phyloP scores from a whole-genome alignment of 2,329 filamentous ascomycete species.

The Pezizomycotina sp. region DNA sequence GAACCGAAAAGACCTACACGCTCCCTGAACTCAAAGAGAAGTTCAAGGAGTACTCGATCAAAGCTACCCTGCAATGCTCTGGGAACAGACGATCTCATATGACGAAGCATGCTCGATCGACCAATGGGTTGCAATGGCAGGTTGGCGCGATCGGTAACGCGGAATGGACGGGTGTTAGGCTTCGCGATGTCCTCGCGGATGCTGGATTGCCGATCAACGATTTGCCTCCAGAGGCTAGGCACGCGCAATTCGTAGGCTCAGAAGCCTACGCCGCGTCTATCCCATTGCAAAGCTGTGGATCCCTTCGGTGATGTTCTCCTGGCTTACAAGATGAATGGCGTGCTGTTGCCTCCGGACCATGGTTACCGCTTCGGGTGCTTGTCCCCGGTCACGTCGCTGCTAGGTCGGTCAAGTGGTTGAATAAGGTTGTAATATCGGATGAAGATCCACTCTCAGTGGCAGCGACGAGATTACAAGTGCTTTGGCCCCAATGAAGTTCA shows the following conservation, averaged over 20 bases:
- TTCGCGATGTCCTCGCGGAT: slow-evolving; percentile 51
- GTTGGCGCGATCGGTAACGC: slow-evolving; percentile 73
- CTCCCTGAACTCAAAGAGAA: slow-evolving; percentile 55
- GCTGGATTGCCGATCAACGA: slow-evolving; percentile 49
- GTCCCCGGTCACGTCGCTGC: slow-evolving; percentile 87
- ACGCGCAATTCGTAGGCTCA: slow-evolving; percentile 73
- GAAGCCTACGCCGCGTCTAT: slow-evolving; percentile 36
- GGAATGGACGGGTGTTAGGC: slow-evolving; percentile 66
- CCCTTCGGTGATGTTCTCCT: slow-evolving; percentile 70
- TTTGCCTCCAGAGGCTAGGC: too few relatives aligned
- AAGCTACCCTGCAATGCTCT: slow-evolving; percentile 77
- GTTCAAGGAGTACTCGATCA: slow-evolving; percentile 69
- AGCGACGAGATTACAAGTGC: slow-evolving; percentile 49
- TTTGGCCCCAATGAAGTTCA: slow-evolving; percentile 47
- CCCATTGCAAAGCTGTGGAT: slow-evolving; percentile 58
- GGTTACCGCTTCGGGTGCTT: slow-evolving; percentile 68
- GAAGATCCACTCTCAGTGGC: slow-evolving; percentile 35
- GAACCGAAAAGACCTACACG: slow-evolving; percentile 55
- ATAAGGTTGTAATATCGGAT: slow-evolving; percentile 59
- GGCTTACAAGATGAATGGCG: slow-evolving; percentile 81
- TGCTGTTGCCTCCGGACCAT: slow-evolving; percentile 63
- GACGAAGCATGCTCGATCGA: slow-evolving; percentile 85
- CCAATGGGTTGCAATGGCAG: slow-evolving; percentile 90
- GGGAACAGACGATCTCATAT: slow-evolving; percentile 70
- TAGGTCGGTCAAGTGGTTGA: slow-evolving; percentile 85